Percentiles rank a stretch among this genome's conserved stretches.
Conservation (phyloP, 1,139 yeast species). For the Debaryomyces nepalensis region DNA sequence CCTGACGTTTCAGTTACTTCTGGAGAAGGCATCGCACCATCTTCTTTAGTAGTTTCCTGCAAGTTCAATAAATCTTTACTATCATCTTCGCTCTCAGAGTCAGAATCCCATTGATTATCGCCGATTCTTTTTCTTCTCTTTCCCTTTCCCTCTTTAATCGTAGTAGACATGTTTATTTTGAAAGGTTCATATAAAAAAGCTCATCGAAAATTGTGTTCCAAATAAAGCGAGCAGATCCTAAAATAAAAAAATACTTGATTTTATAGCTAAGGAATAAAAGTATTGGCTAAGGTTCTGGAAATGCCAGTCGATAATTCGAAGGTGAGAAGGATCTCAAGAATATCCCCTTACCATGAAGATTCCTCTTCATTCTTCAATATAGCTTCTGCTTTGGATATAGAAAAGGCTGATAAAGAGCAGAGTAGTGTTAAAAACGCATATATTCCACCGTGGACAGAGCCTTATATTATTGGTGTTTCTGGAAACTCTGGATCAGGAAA, state of each 20-base stretch:
- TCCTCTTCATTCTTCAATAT: conserved; percentile 18
- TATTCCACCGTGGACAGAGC: conserved; percentile 95
- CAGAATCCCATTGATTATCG: conserved; percentile 15
- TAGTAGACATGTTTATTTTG: conserved; percentile 8
- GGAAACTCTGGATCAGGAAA: conserved; percentile 97
- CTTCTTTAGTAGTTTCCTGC: conserved; percentile 2
- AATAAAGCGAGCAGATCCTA: conserved; percentile 2
- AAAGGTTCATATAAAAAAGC: conserved; percentile 6
- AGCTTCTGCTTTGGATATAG: neutral
- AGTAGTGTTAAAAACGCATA: conserved; percentile 33
- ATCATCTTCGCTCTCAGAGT: conserved; percentile 13
- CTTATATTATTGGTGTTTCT: conserved; percentile 92
- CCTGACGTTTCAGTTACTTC: neutral
- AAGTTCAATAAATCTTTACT: conserved; percentile 6
- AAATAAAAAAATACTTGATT: neutral
- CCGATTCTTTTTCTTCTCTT: conserved; percentile 22
- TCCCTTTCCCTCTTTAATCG: conserved; percentile 23
- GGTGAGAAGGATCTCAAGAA: conserved; percentile 23
- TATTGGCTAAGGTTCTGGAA: neutral
- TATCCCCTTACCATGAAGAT: conserved; percentile 28
- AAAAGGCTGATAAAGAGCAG: neutral
- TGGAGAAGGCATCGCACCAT: conserved; percentile 6
- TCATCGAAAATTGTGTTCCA: conserved; percentile 8
- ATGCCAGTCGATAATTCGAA: conserved; percentile 2
- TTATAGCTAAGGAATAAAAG: neutral